Conservation (phyloP, 768 basidiomycete species). For the Phylloporus sp. region DNA sequence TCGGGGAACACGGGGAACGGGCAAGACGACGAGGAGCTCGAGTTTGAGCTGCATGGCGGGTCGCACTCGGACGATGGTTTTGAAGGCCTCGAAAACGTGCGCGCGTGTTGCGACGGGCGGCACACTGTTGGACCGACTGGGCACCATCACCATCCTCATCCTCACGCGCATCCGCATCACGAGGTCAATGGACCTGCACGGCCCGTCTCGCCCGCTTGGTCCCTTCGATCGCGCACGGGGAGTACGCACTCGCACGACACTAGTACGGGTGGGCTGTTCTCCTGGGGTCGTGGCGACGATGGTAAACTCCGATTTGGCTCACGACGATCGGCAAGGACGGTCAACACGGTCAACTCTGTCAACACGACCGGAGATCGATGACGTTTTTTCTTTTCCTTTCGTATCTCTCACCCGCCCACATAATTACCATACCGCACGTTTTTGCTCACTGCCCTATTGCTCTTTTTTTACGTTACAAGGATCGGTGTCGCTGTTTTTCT, state of each 20-base stretch:
- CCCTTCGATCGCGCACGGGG: constrained; percentile 76
- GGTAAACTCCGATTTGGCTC: constrained; percentile 75
- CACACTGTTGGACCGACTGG: constrained; percentile 75
- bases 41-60: constrained; percentile 81
- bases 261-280: constrained; percentile 51
- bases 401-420: not conserved
- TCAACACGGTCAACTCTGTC: constrained; percentile 28
- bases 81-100: constrained; percentile 92
- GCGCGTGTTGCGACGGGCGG: constrained; percentile 83
- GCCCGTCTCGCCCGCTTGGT: constrained; percentile 80
- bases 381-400: too few species aligned
- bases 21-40: constrained; percentile 59
- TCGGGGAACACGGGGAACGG: constrained; percentile 19
- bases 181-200: constrained; percentile 44
- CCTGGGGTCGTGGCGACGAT: constrained; percentile 58
- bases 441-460: constrained; percentile 2
- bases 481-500: not conserved
- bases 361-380: constrained; percentile 23
- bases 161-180: constrained; percentile 53
- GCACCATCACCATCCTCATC: constrained; percentile 50
- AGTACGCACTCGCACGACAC: constrained; percentile 68
- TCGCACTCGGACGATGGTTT: constrained; percentile 71
- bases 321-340: constrained; percentile 47
- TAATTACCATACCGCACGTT: not conserved
- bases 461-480: constrained; percentile 5